Percentiles rank a stretch among this genome's conserved stretches.
Conservation (phyloP, 495 filamentous ascomycete species). For the Cenococcum geophilum region DNA sequence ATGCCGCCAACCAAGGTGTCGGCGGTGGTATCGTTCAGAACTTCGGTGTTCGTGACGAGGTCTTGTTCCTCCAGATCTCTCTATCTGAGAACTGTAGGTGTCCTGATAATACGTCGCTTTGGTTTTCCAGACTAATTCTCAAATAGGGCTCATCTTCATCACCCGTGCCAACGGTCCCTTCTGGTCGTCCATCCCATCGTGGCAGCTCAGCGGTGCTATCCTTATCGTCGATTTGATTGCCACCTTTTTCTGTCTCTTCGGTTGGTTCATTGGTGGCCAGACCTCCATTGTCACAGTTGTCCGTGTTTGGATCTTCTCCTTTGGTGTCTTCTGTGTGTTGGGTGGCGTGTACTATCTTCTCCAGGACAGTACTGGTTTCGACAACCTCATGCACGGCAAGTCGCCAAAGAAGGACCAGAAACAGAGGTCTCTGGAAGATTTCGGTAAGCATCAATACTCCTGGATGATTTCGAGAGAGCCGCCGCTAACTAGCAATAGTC, state of each 20-base stretch:
- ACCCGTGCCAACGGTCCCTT: slow-evolving; percentile 82
- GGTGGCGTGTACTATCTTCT: slow-evolving; percentile 67
- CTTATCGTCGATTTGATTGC: slow-evolving; percentile 74
- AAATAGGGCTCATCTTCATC: slow-evolving; percentile 73
- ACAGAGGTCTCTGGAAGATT: slow-evolving; percentile 76
- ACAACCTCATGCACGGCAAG: slow-evolving; percentile 90
- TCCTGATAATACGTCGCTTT: too few species aligned
- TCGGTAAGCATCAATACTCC: slow-evolving; percentile 52
- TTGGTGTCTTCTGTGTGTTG: slow-evolving; percentile 73
- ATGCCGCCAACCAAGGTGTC: slow-evolving; percentile 31
- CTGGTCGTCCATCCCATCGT: slow-evolving; percentile 78
- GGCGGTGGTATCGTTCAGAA: slow-evolving; percentile 81
- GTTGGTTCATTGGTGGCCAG: slow-evolving; percentile 61
- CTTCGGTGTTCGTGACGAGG: slow-evolving; percentile 70
- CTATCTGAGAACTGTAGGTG: slow-evolving; percentile 74
- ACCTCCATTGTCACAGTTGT: slow-evolving; percentile 73
- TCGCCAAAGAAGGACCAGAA: slow-evolving; percentile 65
- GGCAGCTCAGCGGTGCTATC: slow-evolving; percentile 71
- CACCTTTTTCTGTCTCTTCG: slow-evolving; percentile 76
- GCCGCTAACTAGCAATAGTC: slow-evolving; percentile 45
- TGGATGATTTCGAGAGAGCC: not conserved
- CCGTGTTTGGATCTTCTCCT: slow-evolving; percentile 84
- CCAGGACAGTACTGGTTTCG: slow-evolving; percentile 67
- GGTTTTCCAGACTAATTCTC: too few species aligned
- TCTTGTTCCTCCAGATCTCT: slow-evolving; percentile 85